A percentile compares a stretch with the other conserved stretches of the same genome.
Evolutionary conservation across 768 basidiomycete species (phyloP).

Genomic region (Rhodotorula diobovata): DNA sequence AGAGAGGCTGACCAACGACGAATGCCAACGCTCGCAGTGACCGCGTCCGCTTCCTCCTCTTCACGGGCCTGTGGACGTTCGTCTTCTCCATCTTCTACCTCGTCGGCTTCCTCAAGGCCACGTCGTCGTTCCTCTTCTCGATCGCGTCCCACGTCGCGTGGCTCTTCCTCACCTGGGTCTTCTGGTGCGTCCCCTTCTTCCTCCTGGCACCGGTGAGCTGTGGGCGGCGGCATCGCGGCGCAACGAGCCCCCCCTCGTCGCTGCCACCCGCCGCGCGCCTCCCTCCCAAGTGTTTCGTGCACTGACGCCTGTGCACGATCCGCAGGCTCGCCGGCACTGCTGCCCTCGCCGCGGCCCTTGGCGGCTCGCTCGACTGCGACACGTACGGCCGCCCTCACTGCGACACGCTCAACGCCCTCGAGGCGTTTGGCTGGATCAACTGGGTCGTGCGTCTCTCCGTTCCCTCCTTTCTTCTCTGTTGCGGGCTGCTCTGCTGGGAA

Average conservation of each 20-base stretch:
- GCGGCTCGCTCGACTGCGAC: slow-evolving; percentile 22
- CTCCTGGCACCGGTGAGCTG: not conserved
- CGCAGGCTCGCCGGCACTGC: slow-evolving; percentile 40
- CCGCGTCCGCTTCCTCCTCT: slow-evolving; percentile 37
- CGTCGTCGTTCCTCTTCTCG: slow-evolving; percentile 41
- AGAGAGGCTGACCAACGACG: too few species aligned
- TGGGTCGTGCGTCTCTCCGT: slow-evolving; percentile 27
- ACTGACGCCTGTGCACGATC: not conserved
- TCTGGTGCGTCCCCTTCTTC: slow-evolving; percentile 30
- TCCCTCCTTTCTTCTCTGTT: not conserved
- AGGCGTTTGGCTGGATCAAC: slow-evolving; percentile 42
- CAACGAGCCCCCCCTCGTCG: not conserved
- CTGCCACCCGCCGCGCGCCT: not conserved
- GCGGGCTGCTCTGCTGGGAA: too few species aligned
- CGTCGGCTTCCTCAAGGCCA: slow-evolving; percentile 33
- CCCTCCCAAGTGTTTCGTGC: not conserved
- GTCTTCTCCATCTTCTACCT: slow-evolving; percentile 37
- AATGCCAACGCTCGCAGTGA: not conserved
- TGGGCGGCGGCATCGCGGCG: not conserved
- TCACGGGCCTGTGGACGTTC: slow-evolving; percentile 38
- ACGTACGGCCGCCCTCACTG: slow-evolving; percentile 25
- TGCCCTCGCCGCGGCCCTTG: slow-evolving; percentile 33
- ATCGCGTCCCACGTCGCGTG: slow-evolving; percentile 39
- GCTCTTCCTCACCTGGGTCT: slow-evolving; percentile 42
- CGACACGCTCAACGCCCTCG: slow-evolving; percentile 37